phyloP scores from a whole-genome alignment of 1,284 basidiomycete species.

The Volvariella volvacea region DNA sequence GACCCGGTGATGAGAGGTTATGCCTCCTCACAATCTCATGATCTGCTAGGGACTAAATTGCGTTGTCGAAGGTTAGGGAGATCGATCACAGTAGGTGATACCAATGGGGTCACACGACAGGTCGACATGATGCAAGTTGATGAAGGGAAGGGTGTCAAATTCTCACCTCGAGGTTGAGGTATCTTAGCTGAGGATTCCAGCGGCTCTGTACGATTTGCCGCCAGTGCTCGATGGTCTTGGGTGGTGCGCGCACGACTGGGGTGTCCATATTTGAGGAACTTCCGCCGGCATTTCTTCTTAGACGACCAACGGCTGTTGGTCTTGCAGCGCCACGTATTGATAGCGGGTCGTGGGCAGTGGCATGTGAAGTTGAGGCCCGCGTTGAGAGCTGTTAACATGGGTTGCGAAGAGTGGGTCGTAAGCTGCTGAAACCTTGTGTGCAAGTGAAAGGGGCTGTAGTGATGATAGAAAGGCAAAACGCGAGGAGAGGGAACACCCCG shows the following conservation, averaged over 20 bases:
- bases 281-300: conserved; percentile 46
- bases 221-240: conserved; percentile 56
- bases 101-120: neutral
- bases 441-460: conserved; percentile 15
- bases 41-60: conserved; percentile 45
- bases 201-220: conserved; percentile 62
- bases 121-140: conserved; percentile 1
- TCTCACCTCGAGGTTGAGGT: conserved; percentile 74
- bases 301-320: conserved; percentile 38
- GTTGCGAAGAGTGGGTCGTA: neutral
- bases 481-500: conserved; percentile 24
- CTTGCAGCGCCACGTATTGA: conserved; percentile 50
- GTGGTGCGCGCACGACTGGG: neutral
- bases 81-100: conserved; percentile 1
- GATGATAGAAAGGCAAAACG: conserved; percentile 22
- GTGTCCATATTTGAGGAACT: conserved; percentile 8
- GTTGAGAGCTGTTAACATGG: conserved; percentile 27
- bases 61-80: conserved; percentile 4
- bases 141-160: conserved; percentile 2
- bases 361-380: conserved; percentile 24
- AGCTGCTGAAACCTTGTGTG: neutral
- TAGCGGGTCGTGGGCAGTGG: conserved; percentile 37
- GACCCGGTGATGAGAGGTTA: conserved; percentile 62
- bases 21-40: conserved; percentile 68
- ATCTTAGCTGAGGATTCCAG: conserved; percentile 61